Percentiles rank a stretch among this genome's conserved stretches.
Conservation (phyloP, 2,329 filamentous ascomycete genomes). For the Trichoderma asperellum region DNA sequence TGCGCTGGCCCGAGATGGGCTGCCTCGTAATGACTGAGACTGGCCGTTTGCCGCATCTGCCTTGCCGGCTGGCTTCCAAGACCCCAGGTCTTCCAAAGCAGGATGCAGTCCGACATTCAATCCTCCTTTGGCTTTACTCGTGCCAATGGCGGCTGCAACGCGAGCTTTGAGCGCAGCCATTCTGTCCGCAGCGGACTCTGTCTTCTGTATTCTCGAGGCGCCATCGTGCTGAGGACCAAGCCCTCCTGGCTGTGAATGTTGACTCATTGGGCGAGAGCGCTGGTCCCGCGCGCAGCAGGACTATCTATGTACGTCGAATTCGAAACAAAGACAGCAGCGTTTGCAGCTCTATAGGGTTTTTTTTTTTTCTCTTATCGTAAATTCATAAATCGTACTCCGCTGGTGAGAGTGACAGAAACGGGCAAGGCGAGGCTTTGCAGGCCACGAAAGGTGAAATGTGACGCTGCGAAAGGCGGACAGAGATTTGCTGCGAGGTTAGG, state of each 20-base stretch:
- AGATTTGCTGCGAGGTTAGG: background rate
- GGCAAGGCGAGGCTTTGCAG: background rate
- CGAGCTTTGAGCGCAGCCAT: constrained; percentile 79
- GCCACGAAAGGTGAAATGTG: background rate
- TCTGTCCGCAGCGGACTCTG: constrained; percentile 63
- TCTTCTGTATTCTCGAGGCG: constrained; percentile 58
- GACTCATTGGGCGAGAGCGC: constrained; percentile 50
- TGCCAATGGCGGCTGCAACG: constrained; percentile 73
- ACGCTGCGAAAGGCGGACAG: constrained; percentile 1
- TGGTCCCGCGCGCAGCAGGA: constrained; percentile 10
- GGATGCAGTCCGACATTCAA: constrained; percentile 78
- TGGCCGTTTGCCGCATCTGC: constrained; percentile 35
- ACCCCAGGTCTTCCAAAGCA: constrained; percentile 64
- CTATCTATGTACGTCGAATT: background rate
- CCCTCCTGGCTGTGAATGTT: constrained; percentile 53
- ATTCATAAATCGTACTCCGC: background rate
- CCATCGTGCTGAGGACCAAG: constrained; percentile 62
- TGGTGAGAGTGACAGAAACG: background rate
- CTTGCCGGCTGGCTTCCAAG: constrained; percentile 51
- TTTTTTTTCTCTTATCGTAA: background rate
- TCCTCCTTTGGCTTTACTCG: constrained; percentile 65
- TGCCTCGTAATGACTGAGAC: constrained; percentile 23
- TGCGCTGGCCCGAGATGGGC: background rate
- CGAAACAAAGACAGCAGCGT: background rate
- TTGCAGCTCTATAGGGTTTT: background rate